phyloP scores from a whole-genome alignment of 768 basidiomycete species.

The Guyanaporus albipodus region DNA sequence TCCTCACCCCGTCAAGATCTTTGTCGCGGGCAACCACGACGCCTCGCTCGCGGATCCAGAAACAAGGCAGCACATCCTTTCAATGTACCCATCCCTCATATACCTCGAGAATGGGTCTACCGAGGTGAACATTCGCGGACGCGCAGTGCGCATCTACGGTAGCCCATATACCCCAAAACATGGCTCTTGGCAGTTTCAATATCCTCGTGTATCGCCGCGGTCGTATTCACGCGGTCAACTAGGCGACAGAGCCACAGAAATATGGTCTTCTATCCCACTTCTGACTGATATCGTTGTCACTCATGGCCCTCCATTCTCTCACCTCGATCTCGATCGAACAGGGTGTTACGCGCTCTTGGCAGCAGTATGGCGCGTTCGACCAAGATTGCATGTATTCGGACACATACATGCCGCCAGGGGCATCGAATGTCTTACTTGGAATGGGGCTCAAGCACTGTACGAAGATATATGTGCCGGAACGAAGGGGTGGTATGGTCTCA shows the following conservation, averaged over 20 bases:
- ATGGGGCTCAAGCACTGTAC: conserved; percentile 2
- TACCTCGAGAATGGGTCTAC: conserved; percentile 7
- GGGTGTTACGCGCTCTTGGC: conserved; percentile 7
- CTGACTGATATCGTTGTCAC: conserved; percentile 3
- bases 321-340: background rate
- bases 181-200: conserved; percentile 7
- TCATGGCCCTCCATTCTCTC: conserved; percentile 2
- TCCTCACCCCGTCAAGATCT: conserved; percentile 8
- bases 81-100: conserved; percentile 1
- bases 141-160: conserved; percentile 4
- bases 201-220: conserved; percentile 4
- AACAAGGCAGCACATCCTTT: background rate
- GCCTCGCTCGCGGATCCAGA: conserved; percentile 1
- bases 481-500: background rate
- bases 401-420: conserved; percentile 12
- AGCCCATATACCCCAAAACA: conserved; percentile 9
- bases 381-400: conserved; percentile 7
- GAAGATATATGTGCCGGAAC: conserved; percentile 5
- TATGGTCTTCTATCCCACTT: background rate
- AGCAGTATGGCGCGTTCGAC: conserved; percentile 5
- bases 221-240: background rate
- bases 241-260: background rate
- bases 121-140: conserved; percentile 5
- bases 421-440: background rate
- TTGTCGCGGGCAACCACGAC: conserved; percentile 12